Evolutionary conservation across 2,329 filamentous ascomycete species (phyloP), one percentile per base, ranked within the genome.

Genomic region (Boeremia exigua): DNA sequence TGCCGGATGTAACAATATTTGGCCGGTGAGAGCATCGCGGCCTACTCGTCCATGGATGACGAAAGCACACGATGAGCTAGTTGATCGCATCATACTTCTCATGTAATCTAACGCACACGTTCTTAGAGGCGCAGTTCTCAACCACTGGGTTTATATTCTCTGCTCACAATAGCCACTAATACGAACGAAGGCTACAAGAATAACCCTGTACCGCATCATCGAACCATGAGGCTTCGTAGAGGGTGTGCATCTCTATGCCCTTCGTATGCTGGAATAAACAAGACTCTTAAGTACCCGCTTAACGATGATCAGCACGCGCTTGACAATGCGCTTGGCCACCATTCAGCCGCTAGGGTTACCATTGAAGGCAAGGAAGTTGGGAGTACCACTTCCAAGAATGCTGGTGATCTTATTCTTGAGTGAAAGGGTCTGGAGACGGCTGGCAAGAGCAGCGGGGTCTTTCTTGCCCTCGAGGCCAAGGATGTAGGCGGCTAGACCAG

Each of bases 401-500:
- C 72, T 72, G 50, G 82, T 73, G 61, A 77, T 75, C 54, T 73
- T 73, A 52, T 75, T 75, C 58, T 74, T 77, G 10, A 44, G 75
- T 40, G 77, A 73, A 29, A 81, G 75, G 45, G 70, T 66, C 61
- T 74, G 68, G 60, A 87, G 79, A 62, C 80, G 79, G 49, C 69
- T 44, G 65, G 78, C 80, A 19, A 87, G 79, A 10, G 76, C 80
- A 48, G 77, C 70, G 0, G 83, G 80, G n/a, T 75, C 77, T 44
- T 56, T 71, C 55, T 77, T 70, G 37, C 75, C 75, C 60, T 83
- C 78, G 33, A 83, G 73, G 15, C 69, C 71, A 78, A 90, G 86
- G 44, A 91, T 78, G 76, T 90, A 91, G 44, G 87, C 88, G 34
- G 83, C 86, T n/a, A 91, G 81, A 61, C 88, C 88, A 47, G 86